These are phyloP conservation scores for Citrus unshiu DNA, from an alignment of 345 rosid genomes.

Conservation along the genomic window DNA sequence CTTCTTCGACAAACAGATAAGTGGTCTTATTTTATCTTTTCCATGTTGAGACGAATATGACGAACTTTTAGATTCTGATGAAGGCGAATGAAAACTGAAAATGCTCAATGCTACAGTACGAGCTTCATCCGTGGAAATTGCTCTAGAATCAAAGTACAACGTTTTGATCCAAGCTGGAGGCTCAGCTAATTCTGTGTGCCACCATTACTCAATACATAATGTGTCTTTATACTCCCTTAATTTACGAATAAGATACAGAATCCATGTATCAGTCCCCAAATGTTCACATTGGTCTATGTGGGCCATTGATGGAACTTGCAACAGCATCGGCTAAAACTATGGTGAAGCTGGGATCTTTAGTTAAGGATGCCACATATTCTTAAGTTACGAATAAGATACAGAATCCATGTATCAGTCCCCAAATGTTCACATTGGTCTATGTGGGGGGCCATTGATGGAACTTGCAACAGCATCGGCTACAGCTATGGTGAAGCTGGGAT, in stretches of 20 bases:
- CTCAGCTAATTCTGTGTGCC: not conserved
- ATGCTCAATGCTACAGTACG: not conserved
- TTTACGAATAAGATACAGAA: not conserved
- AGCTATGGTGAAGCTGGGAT: conserved; percentile 36
- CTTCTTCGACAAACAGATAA: not conserved
- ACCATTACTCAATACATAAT: not conserved
- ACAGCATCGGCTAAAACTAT: conserved; percentile 41
- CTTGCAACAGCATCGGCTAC: conserved; percentile 46
- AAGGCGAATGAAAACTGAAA: not conserved
- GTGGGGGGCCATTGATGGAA: conserved; percentile 12
- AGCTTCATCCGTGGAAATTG: not conserved
- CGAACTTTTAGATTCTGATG: not conserved
- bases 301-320: conserved; percentile 28
- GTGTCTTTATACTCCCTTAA: not conserved
- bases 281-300: not conserved
- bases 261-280: not conserved
- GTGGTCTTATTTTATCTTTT: not conserved
- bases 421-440: not conserved
- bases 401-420: not conserved
- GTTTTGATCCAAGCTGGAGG: not conserved
- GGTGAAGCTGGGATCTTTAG: conserved; percentile 41
- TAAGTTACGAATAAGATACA: not conserved
- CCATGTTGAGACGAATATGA: not conserved
- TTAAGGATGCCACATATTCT: conserved; percentile 29
- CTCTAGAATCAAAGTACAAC: not conserved